Conservation (phyloP, 371 early-diverging fungal genomes). For the Encephalitozoon hellem region DNA sequence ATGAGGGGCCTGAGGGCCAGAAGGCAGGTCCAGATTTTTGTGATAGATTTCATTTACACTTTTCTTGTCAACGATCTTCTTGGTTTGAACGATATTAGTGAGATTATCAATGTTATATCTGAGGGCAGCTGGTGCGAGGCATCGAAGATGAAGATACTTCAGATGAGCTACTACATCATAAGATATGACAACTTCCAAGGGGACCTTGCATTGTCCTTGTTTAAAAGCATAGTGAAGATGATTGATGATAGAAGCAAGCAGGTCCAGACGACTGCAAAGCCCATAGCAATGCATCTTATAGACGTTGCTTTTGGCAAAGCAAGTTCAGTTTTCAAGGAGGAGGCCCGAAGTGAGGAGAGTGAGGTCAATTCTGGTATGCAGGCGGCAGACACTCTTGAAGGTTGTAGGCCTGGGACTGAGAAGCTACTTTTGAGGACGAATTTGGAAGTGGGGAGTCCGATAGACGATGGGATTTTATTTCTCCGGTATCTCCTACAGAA, state of each 20-base stretch:
- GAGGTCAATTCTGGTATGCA: not conserved
- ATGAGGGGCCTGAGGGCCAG: not conserved
- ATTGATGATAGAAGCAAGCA: not conserved
- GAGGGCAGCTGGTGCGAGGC: slow-evolving; percentile 3
- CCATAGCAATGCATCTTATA: slow-evolving; percentile 4
- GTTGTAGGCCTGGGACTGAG: not conserved
- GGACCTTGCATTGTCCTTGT: not conserved
- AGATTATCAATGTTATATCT: not conserved
- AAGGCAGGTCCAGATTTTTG: not conserved
- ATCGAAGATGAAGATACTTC: slow-evolving; percentile 21
- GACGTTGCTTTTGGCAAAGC: not conserved
- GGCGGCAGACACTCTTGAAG: not conserved
- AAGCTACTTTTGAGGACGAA: not conserved
- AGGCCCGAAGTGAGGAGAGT: not conserved
- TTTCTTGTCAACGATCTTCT: not conserved
- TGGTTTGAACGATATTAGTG: not conserved
- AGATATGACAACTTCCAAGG: not conserved
- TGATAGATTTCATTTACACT: not conserved
- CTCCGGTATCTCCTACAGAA: not conserved
- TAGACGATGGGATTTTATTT: not conserved
- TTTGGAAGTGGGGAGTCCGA: too few relatives aligned
- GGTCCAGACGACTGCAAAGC: not conserved
- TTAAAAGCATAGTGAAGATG: not conserved
- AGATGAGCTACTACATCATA: slow-evolving; percentile 8
- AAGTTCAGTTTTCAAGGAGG: not conserved